A percentile compares a stretch with the other conserved stretches of the same genome.
Evolutionary conservation across 2,329 filamentous ascomycete genomes (phyloP).

Genomic region (Exophiala sp.): DNA sequence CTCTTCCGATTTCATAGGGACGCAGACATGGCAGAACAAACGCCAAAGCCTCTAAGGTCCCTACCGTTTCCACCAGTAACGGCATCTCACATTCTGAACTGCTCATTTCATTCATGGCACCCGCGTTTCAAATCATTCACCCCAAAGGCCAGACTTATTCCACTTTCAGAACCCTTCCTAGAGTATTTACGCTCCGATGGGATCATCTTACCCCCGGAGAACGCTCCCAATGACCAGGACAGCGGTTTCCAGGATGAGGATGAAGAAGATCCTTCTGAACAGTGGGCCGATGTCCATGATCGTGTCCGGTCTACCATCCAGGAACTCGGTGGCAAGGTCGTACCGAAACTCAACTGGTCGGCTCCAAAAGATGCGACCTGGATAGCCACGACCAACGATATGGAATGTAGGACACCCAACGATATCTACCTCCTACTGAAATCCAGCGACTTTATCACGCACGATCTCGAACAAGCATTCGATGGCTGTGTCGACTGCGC

Average conservation of each 20-base stretch:
- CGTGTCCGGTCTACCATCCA: constrained; percentile 72
- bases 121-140: constrained; percentile 74
- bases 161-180: constrained; percentile 70
- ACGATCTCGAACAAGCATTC: constrained; percentile 91
- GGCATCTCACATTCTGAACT: constrained; percentile 84
- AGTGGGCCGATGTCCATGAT: constrained; percentile 69
- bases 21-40: constrained; percentile 6
- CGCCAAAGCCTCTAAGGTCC: constrained; percentile 9
- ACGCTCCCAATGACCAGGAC: constrained; percentile 48
- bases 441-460: constrained; percentile 88
- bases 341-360: constrained; percentile 96
- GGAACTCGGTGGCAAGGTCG: constrained; percentile 79
- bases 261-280: constrained; percentile 54
- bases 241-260: constrained; percentile 49
- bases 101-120: constrained; percentile 92
- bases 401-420: constrained; percentile 83
- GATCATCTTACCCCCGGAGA: constrained; percentile 67
- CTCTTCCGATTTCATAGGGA: too few relatives aligned
- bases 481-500: constrained; percentile 60
- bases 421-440: constrained; percentile 94
- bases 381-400: constrained; percentile 82
- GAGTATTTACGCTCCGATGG: constrained; percentile 88
- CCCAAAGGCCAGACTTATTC: constrained; percentile 81
- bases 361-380: constrained; percentile 93
- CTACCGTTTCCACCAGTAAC: constrained; percentile 79